Base-by-base conservation (phyloP, 352 stramenopile genomes). In the Phytophthora palmivora region DNA sequence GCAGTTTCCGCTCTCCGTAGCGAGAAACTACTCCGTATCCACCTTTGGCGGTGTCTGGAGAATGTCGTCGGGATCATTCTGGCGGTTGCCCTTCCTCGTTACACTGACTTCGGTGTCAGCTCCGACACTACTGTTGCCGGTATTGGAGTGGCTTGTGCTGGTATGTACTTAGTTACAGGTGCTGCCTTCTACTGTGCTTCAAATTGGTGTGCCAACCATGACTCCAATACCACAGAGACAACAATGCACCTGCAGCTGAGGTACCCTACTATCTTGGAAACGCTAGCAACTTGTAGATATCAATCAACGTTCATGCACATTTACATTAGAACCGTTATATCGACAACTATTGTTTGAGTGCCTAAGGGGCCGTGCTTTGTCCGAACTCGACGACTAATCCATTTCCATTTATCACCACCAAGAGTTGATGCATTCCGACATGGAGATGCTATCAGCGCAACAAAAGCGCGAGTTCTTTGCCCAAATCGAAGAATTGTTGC, bases 91-190 rank as follows among this genome's bases (percentile, higher is more conserved):
- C 61, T 76, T 26, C 66, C 72, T 21, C 76, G 82, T 0, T 89
- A 92, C 73, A 78, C 69, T 19, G 80, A 92, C 65, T 89, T 92
- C 63, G 77, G 80, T 3, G 48, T 64, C 12, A 81, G 63, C 16
- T 75, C 61, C 0, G 73, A 92, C 53, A 24, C 12, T 4, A 61
- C 66, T 6, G 74, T 92, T 39, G 45, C 52, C 28, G 37, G 51
- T 1, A 77, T 82, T 30, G 78, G 76, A 15, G 37, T 63, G 24
- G 54, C 73, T 36, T 88, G 76, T 42, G 72, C 50, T 15, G 69
- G 32, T 0, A 48, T 88, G 11, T 88, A 81, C 58, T 2, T 79
- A 0, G 39, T 78, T 6, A 62, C 30, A 4, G 28, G 64, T 9
- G 18, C 61, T 22, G 37, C 74, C 14, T 89, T 87, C 44, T 60